A percentile compares a stretch with the other conserved stretches of the same genome.
Evolutionary conservation across 805 yeast species (phyloP).

Genomic region (Starmerella powellii): DNA sequence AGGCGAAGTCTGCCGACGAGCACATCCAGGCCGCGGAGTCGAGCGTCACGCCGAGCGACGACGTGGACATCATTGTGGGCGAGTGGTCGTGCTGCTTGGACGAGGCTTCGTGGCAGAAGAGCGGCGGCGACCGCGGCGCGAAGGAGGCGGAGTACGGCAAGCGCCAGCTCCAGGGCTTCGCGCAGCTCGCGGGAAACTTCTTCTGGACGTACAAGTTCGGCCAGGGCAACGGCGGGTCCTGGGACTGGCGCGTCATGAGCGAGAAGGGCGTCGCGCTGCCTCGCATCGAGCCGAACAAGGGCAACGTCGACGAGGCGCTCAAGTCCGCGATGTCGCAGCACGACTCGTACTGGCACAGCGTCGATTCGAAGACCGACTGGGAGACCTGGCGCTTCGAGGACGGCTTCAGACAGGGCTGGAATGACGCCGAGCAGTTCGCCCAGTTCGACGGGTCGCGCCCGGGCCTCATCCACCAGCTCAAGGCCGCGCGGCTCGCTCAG

Average conservation of each 20-base stretch:
- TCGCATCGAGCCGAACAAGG: constrained; percentile 7
- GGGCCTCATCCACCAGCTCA: constrained; percentile 69
- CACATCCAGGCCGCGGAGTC: constrained; percentile 35
- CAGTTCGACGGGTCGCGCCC: constrained; percentile 54
- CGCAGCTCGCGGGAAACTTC: constrained; percentile 50
- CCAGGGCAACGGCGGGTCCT: constrained; percentile 88
- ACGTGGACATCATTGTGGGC: constrained; percentile 67
- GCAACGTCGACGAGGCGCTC: constrained; percentile 25
- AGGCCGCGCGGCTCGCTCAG: constrained; percentile 44
- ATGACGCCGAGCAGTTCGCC: constrained; percentile 58
- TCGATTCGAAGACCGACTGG: constrained; percentile 46
- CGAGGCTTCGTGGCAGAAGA: constrained; percentile 56
- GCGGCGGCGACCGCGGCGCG: constrained; percentile 38
- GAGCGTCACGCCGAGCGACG: constrained; percentile 15
- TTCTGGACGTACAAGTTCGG: constrained; percentile 89
- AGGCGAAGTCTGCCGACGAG: constrained; percentile 48
- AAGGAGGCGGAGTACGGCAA: constrained; percentile 53
- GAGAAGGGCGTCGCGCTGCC: constrained; percentile 13
- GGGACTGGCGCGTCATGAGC: constrained; percentile 77
- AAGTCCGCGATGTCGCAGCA: constrained; percentile 38
- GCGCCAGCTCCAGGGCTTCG: constrained; percentile 39
- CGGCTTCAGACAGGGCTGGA: constrained; percentile 67
- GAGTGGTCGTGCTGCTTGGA: constrained; percentile 86
- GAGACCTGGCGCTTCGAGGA: constrained; percentile 75
- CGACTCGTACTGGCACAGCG: constrained; percentile 53